Evolutionary conservation across 495 filamentous ascomycete genomes (phyloP), one percentile per base, ranked within the genome.

Genomic region (Cladorrhinum samala): DNA sequence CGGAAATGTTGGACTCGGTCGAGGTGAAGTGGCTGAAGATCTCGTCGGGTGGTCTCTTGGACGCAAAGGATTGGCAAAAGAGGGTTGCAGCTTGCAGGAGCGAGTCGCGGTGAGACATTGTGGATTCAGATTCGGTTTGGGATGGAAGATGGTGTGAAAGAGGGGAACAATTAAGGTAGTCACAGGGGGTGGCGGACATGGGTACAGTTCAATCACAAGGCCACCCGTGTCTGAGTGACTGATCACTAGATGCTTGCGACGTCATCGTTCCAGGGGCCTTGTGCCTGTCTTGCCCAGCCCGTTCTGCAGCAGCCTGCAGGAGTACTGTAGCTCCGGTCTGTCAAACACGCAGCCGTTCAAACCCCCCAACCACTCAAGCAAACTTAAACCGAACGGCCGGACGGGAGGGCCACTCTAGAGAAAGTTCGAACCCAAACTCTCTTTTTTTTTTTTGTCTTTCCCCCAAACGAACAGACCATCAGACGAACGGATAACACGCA

Each of bases 11-110:
- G 37, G 19, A 21, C 7, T 23, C 45, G 38, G 1, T 50, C 9
- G 9, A 67, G 4, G 79, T 80, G 75, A 84, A 83, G 58, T 77
- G 66, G 25, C 23, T 30, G 23, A 81, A 67, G 47, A 83, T 66
- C n/a, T 59, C 55, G 40, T 56, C 48, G 8, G 64, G 54, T 2
- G 67, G 30, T 1, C 60, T 54, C 37, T 66, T 56, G 50, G 62
- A 53, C 40, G 74, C 65, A 50, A 85, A 76, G 60, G 72, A 65
- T 3, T 49, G n/a, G 58, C 74, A 76, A 62, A 83, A 78, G 40
- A 69, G 19, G 5, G 58, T 58, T 13, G 76, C 69, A 44, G 79
- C 66, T 3, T 45, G 30, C 38, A 77, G 71, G 54, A 83, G 71
- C 19, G 62, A 46, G 19, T 58, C 24, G 40, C 74, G 70, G 41